Base-by-base conservation (phyloP, 495 filamentous ascomycete species). In the Paragyromitra xinjiangensis region DNA sequence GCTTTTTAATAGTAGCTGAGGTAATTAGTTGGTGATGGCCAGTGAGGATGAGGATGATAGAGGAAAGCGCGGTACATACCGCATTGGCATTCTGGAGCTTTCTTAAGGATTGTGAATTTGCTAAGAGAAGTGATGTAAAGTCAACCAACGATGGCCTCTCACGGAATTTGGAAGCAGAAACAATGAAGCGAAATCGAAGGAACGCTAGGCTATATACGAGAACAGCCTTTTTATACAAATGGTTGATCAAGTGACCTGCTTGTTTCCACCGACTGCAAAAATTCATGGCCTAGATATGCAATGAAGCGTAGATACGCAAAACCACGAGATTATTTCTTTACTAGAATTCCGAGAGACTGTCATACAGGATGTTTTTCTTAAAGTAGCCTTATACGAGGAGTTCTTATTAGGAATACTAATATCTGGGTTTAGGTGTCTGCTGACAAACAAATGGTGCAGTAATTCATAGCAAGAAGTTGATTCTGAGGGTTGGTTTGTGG, bases 1-100 rank as follows among this genome's bases (percentile, higher is more conserved):
- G 78, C 75, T 34, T 70, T 73, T 50, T 64, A 42, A 26, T 80
- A 58, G 70, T 80, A 78, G 64, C 61, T 74, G 14, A 3, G 29
- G 29, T 34, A 34, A 34, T 34, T 34, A 40, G 65, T 39, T 29
- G 6, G 16, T 24, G 26, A 40, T 16, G 6, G 5, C 29, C 12
- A 63, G 5, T 9, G 42, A 5, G 14, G 22, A 51, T 19, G 39
- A 3, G 29, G 19, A 19, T 39, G 37, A 37, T 14, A 26, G 55
- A 22, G 1, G 6, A 61, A 59, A 59, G 26, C 16, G 14, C 51
- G 19, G 6, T 24, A 67, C 62, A 24, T 63, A 74, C 69, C 64
- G 75, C 70, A 78, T 74, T 68, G 63, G 75, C 70, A 78, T 75
- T 74, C 63, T 16, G 26, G 44, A 24, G 45, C 8, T 64, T 39